A percentile compares a stretch with the other conserved stretches of the same genome.
Conservation (phyloP, 176 grass and related monocot genomes). For the Saccharum officinarum region DNA sequence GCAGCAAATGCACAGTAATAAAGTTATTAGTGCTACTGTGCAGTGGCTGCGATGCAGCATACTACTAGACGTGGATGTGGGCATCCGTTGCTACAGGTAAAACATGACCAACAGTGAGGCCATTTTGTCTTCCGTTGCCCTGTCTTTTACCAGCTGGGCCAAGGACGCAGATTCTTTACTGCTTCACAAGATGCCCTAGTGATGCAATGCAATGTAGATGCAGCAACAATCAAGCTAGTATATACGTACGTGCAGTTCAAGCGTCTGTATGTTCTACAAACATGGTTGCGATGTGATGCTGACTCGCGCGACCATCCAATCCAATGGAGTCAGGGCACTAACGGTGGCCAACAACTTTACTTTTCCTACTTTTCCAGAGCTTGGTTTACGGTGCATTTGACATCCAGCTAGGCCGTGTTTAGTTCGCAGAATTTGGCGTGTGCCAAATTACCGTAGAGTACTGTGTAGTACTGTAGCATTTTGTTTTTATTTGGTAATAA, state of each 20-base stretch:
- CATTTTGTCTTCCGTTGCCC: background rate
- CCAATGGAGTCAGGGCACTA: background rate
- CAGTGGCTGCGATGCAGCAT: background rate
- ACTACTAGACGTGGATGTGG: too few relatives aligned
- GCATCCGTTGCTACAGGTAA: background rate
- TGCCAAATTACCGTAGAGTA: too few relatives aligned
- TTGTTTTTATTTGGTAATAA: too few relatives aligned
- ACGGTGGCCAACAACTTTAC: background rate
- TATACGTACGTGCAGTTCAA: background rate
- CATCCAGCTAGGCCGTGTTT: conserved; percentile 3
- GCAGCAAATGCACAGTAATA: background rate
- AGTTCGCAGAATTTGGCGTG: too few relatives aligned
- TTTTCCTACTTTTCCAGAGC: background rate
- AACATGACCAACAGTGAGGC: conserved; percentile 4
- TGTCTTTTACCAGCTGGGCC: background rate
- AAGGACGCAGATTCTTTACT: background rate
- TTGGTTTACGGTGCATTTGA: background rate
- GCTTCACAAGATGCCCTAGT: background rate
- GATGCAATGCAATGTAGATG: background rate
- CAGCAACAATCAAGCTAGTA: background rate
- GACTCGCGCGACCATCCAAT: background rate
- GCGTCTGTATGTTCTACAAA: too few relatives aligned
- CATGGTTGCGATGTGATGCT: background rate
- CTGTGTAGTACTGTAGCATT: too few relatives aligned
- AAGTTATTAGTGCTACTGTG: background rate